Conservation (phyloP, 2,329 filamentous ascomycete genomes). For the Exophiala sideris region DNA sequence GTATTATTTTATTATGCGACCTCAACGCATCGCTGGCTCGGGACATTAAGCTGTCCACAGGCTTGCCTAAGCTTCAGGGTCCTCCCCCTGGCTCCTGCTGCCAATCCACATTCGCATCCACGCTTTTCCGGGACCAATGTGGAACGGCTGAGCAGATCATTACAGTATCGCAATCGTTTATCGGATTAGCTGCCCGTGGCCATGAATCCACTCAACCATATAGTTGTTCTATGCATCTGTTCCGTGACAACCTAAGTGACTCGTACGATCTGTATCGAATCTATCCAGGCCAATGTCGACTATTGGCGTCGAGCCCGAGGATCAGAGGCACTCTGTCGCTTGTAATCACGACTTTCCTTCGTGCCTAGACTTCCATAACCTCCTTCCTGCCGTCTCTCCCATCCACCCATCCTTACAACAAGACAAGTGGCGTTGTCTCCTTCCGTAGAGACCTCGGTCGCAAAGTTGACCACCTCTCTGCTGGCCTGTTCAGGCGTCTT, state of each 20-base stretch:
- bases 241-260: too few relatives aligned
- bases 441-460: slow-evolving; percentile 72
- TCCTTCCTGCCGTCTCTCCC: slow-evolving; percentile 67
- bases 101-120: background rate
- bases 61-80: too few relatives aligned
- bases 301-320: slow-evolving; percentile 64
- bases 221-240: too few relatives aligned
- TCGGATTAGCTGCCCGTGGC: too few relatives aligned
- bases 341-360: slow-evolving; percentile 83
- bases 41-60: too few relatives aligned
- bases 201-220: too few relatives aligned
- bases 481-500: slow-evolving; percentile 84
- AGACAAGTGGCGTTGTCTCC: slow-evolving; percentile 64
- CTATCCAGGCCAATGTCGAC: background rate
- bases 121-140: background rate
- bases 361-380: slow-evolving; percentile 86
- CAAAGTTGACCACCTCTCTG: slow-evolving; percentile 75
- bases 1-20: too few relatives aligned
- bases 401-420: slow-evolving; percentile 61
- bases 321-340: slow-evolving; percentile 75
- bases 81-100: too few relatives aligned
- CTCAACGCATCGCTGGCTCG: too few relatives aligned
- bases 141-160: too few relatives aligned
- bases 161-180: too few relatives aligned
- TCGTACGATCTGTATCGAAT: background rate